phyloP scores from a whole-genome alignment of 345 rosid genomes.

The Pistacia integerrima region DNA sequence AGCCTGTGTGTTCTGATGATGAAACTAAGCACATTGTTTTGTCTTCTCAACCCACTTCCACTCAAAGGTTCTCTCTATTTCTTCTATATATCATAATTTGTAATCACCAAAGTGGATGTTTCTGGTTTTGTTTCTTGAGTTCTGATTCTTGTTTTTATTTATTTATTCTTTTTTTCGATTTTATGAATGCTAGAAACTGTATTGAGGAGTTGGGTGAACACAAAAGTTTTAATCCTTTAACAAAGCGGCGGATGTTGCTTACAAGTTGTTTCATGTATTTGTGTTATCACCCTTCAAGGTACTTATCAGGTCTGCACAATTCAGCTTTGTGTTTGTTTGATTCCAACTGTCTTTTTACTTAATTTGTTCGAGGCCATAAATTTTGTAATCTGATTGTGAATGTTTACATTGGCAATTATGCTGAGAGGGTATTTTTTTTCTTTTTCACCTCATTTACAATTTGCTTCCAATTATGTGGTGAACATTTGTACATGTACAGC shows the following conservation, averaged over 20 bases:
- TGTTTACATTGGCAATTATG: neutral
- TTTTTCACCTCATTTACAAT: neutral
- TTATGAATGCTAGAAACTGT: constrained; percentile 42
- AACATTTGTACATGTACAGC: constrained; percentile 42
- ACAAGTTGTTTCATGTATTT: constrained; percentile 59
- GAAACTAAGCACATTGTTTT: constrained; percentile 22
- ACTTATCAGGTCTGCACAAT: constrained; percentile 84
- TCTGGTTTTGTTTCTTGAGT: neutral
- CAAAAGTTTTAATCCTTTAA: constrained; percentile 34
- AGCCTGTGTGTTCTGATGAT: constrained; percentile 38
- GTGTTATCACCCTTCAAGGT: constrained; percentile 80
- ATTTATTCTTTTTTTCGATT: constrained; percentile 1
- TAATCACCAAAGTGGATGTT: no score
- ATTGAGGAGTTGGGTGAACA: constrained; percentile 39
- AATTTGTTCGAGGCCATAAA: neutral
- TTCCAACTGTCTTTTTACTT: constrained; percentile 7
- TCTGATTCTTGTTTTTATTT: neutral
- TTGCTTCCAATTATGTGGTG: constrained; percentile 8
- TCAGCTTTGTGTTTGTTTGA: constrained; percentile 31
- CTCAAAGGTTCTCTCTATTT: constrained; percentile 34
- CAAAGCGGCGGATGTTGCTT: constrained; percentile 55
- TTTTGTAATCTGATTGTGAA: neutral
- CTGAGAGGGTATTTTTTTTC: no score
- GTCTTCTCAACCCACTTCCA: constrained; percentile 31
- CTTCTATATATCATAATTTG: neutral